A percentile compares a stretch with the other conserved stretches of the same genome.
Evolutionary conservation across 2,329 filamentous ascomycete genomes (phyloP).

Genomic region (Fusarium oligoseptatum): DNA sequence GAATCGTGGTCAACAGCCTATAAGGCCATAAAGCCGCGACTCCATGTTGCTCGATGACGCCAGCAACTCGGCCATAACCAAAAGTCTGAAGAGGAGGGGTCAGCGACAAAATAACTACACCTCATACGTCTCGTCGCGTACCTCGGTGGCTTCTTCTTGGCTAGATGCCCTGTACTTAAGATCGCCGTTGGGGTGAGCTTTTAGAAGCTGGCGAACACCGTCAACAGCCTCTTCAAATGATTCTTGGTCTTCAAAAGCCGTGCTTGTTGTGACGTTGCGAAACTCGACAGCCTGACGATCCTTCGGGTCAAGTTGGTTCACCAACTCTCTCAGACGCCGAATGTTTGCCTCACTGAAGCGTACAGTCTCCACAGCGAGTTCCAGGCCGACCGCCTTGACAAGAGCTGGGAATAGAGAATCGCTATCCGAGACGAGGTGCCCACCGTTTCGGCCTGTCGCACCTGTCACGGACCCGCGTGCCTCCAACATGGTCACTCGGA

Average conservation of each 20-base stretch:
- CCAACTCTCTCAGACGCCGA: conserved; percentile 17
- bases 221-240: conserved; percentile 18
- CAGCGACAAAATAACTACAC: neutral
- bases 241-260: conserved; percentile 14
- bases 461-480: conserved; percentile 46
- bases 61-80: neutral
- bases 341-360: conserved; percentile 53
- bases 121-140: conserved; percentile 23
- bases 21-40: neutral
- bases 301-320: conserved; percentile 2
- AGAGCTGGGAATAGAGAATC: conserved; percentile 55
- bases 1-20: neutral
- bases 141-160: neutral
- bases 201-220: conserved; percentile 2
- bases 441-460: conserved; percentile 50
- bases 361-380: conserved; percentile 57
- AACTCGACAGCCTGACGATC: conserved; percentile 26
- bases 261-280: conserved; percentile 18
- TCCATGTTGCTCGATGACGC: neutral
- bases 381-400: conserved; percentile 46
- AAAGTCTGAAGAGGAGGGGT: conserved; percentile 2
- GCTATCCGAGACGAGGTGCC: conserved; percentile 48
- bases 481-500: conserved; percentile 45
- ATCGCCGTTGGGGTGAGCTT: conserved; percentile 19
- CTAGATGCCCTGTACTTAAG: conserved; percentile 22